phyloP scores from a whole-genome alignment of 768 basidiomycete genomes.

The Kondoa subrosea region DNA sequence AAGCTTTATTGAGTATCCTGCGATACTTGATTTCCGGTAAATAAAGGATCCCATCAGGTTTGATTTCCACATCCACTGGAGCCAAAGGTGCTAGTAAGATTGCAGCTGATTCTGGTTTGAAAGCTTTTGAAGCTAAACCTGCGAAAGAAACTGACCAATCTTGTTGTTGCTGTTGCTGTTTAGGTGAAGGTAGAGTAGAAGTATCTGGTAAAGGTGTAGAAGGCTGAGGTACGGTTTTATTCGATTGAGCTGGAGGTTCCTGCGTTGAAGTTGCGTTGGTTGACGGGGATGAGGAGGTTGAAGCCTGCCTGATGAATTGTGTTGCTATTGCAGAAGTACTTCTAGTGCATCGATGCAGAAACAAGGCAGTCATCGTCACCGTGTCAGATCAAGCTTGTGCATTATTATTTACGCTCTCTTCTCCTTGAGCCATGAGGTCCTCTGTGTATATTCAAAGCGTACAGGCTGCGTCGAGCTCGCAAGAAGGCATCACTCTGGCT shows the following conservation, averaged over 20 bases:
- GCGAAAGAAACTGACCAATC: conserved; percentile 79
- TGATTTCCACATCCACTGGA: conserved; percentile 70
- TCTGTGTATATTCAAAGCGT: no score
- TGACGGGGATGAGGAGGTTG: no score
- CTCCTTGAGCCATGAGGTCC: no score
- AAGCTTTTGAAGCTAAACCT: conserved; percentile 61
- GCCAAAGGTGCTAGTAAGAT: conserved; percentile 58
- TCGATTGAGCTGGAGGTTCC: not conserved
- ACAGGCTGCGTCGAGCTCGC: no score
- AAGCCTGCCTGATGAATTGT: no score
- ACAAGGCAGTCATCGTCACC: no score
- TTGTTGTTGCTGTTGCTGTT: not conserved
- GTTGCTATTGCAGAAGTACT: no score
- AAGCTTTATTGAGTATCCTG: conserved; percentile 74
- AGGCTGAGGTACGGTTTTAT: not conserved
- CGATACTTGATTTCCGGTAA: conserved; percentile 95
- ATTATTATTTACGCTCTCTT: no score
- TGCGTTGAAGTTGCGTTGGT: not conserved
- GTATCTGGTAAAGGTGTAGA: not conserved
- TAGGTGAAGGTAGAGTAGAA: not conserved
- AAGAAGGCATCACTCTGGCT: not conserved
- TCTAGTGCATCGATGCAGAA: no score
- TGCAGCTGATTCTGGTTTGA: conserved; percentile 55
- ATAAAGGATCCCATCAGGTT: conserved; percentile 87
- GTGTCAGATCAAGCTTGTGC: no score